Evolutionary conservation across 1,139 yeast species (phyloP), one percentile per base, ranked within the genome.

Genomic region (Geotrichum restrictum): DNA sequence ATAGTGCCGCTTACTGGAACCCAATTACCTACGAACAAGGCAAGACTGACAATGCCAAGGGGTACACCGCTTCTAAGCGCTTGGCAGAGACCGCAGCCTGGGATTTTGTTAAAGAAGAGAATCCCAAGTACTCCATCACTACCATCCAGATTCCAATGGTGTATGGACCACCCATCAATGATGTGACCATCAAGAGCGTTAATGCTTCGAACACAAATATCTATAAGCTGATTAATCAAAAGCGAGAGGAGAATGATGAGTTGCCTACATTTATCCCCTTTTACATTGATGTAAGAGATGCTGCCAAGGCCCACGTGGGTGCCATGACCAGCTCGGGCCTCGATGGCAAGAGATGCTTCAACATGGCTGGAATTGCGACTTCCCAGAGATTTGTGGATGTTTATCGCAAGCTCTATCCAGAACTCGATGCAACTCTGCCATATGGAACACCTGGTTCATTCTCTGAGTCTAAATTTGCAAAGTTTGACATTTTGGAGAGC

Each of bases 111-210:
- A 60, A 67, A 46, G 57, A 61, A 22, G 67, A 66, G 55, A 64
- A 66, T 37, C 74, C 74, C 14, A 59, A 61, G 31, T 76, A 74
- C 60, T 59, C 62, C 3, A 59, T 75, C 40, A 60, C 76, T 13
- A 68, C 77, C 1, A 68, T 77, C 18, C 69, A 69, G 55, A 81
- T 82, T 13, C 71, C 72, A 1, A 70, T 63, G 51, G 76, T 76
- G 2, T 71, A 74, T 60, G 82, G 82, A n/a, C 82, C 82, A 34
- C 64, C 58, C 59, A 64, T 59, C 57, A 66, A 10, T 60, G 65
- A 29, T 56, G 58, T 48, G 19, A 57, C 55, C 22, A 50, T 59
- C 13, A 64, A 62, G 13, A 56, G 57, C 21, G 55, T 69, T 53
- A 66, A 67, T 58, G 63, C 69, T 1, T 67, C 71, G 8, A 46